phyloP scores from a whole-genome alignment of 2,329 filamentous ascomycete genomes.

The Aspergillus fischeri region DNA sequence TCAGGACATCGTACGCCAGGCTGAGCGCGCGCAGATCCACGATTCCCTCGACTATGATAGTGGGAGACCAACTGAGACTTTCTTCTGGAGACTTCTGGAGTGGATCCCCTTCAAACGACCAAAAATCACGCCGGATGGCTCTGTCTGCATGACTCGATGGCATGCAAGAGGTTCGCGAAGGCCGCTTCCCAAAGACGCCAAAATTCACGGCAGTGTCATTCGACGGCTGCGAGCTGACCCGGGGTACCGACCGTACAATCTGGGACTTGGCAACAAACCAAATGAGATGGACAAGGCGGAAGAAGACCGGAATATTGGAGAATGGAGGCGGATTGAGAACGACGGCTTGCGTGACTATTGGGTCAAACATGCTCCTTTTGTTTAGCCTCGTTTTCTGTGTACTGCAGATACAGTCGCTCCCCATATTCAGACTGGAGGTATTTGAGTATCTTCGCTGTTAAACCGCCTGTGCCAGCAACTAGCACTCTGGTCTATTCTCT shows the following conservation, averaged over 20 bases:
- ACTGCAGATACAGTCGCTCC: no score
- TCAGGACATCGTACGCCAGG: constrained; percentile 3
- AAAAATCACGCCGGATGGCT: constrained; percentile 12
- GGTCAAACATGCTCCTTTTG: neutral
- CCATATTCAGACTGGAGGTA: no score
- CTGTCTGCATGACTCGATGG: constrained; percentile 12
- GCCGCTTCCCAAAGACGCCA: constrained; percentile 9
- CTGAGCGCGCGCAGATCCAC: constrained; percentile 10
- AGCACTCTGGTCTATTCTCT: no score
- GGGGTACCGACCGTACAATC: constrained; percentile 15
- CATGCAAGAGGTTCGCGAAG: constrained; percentile 12
- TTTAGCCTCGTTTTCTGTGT: no score
- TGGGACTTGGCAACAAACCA: constrained; percentile 13
- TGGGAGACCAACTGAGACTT: constrained; percentile 10
- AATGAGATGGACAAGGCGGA: neutral
- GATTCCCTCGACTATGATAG: constrained; percentile 16
- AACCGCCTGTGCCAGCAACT: no score
- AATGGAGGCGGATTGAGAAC: constrained; percentile 7
- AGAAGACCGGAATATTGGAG: constrained; percentile 4
- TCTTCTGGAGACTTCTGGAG: constrained; percentile 19
- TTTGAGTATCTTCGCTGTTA: no score
- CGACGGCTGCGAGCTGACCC: constrained; percentile 9
- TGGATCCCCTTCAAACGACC: constrained; percentile 15
- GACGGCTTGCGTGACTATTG: constrained; percentile 5
- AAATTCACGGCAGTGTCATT: constrained; percentile 15